These are phyloP conservation scores for Termitomyces sp. DNA, from an alignment of 768 basidiomycete species.

Conservation along the genomic window DNA sequence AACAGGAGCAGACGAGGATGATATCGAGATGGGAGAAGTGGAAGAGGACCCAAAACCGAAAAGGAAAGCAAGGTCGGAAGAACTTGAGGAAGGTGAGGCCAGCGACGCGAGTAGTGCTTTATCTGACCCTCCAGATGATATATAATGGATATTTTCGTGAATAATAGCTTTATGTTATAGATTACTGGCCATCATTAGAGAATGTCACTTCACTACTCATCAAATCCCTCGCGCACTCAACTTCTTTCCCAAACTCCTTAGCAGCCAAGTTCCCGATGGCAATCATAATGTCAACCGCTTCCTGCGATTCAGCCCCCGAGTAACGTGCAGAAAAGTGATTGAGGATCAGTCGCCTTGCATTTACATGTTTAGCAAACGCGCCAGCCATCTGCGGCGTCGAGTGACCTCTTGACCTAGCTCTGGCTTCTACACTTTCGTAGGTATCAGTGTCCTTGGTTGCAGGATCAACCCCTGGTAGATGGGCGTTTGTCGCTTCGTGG, in stretches of 20 bases:
- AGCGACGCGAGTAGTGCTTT: constrained; percentile 75
- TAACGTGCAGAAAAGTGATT: constrained; percentile 88
- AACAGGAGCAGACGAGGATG: constrained; percentile 36
- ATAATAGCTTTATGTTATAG: constrained; percentile 12
- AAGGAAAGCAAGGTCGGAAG: constrained; percentile 52
- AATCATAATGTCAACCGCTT: constrained; percentile 51
- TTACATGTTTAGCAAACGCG: constrained; percentile 61
- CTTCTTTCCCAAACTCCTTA: constrained; percentile 45
- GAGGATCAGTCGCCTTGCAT: constrained; percentile 58
- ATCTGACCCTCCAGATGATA: constrained; percentile 67
- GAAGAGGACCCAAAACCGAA: constrained; percentile 64
- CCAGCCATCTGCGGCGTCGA: constrained; percentile 92
- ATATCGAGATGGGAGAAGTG: constrained; percentile 91
- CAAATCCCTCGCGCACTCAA: constrained; percentile 68
- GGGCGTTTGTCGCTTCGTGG: constrained; percentile 89
- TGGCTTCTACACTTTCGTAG: constrained; percentile 51
- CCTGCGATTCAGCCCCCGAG: constrained; percentile 53
- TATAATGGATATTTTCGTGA: constrained; percentile 17
- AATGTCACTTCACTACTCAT: constrained; percentile 60
- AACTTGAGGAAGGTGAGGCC: constrained; percentile 83
- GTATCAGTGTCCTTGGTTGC: constrained; percentile 58
- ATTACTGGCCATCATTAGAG: constrained; percentile 15
- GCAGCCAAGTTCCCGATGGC: constrained; percentile 56
- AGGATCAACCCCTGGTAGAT: constrained; percentile 59
- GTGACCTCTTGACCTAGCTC: constrained; percentile 75